Percentiles rank a stretch among this genome's conserved stretches.
Conservation (phyloP, 305 asterid species). For the Fraxinus albicans region DNA sequence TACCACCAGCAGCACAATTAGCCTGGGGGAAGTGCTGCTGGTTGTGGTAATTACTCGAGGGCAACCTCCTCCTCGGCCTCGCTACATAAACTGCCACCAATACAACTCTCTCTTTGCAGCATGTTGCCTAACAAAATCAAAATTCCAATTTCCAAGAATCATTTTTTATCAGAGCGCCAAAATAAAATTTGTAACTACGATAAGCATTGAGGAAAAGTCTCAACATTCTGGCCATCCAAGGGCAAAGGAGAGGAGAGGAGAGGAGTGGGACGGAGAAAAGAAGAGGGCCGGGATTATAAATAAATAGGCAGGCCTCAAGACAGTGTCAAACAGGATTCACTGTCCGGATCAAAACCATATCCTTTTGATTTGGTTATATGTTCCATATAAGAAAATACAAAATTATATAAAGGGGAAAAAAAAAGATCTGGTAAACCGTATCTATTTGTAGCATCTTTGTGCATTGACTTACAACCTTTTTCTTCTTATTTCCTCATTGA, state of each 20-base stretch:
- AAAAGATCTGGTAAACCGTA: no score
- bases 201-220: not conserved
- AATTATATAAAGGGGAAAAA: not conserved
- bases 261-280: not conserved
- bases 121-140: not conserved
- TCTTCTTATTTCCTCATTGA: not conserved
- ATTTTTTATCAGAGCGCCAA: not conserved
- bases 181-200: not conserved
- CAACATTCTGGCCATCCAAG: slow-evolving; percentile 14
- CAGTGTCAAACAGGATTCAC: slow-evolving; percentile 7
- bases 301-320: slow-evolving; percentile 21
- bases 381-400: slow-evolving; percentile 10
- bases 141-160: not conserved
- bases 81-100: slow-evolving; percentile 36
- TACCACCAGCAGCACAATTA: slow-evolving; percentile 10
- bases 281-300: not conserved
- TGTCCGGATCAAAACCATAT: slow-evolving; percentile 7
- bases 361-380: not conserved
- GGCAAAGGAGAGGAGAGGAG: not conserved
- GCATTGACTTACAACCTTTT: not conserved
- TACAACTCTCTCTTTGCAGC: slow-evolving; percentile 28
- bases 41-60: slow-evolving; percentile 13
- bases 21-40: slow-evolving; percentile 24
- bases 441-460: not conserved
- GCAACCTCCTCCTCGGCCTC: slow-evolving; percentile 17